These are phyloP conservation scores for Pseudoscleropodium purum DNA, from an alignment of 225 moss, liverwort and hornwort genomes.

Conservation along the genomic window DNA sequence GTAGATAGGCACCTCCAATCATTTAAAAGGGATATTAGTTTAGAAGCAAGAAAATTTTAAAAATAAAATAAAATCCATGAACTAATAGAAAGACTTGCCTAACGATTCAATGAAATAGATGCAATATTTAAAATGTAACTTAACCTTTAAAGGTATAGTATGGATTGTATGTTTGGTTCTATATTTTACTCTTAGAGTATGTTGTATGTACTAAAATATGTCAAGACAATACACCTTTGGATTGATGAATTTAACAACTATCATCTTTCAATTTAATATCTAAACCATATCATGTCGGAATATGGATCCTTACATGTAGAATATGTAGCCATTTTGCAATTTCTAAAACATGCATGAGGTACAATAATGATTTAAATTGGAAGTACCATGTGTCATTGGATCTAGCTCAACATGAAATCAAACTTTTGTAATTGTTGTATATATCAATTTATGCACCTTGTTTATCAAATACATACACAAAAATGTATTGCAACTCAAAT, in stretches of 20 bases:
- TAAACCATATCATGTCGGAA: neutral
- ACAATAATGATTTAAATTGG: neutral
- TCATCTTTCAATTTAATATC: neutral
- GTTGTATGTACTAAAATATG: neutral
- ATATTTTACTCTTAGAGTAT: neutral
- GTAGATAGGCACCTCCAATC: fast-evolving
- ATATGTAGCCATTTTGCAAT: neutral
- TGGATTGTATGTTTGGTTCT: fast-evolving
- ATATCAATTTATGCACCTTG: neutral
- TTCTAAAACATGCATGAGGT: neutral
- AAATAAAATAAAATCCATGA: neutral
- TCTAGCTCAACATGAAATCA: fast-evolving
- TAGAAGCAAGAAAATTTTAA: neutral
- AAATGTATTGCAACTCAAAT: neutral
- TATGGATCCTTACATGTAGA: fast-evolving
- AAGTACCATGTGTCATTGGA: neutral
- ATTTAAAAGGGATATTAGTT: neutral
- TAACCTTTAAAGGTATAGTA: neutral
- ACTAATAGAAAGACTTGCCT: neutral
- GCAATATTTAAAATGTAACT: neutral
- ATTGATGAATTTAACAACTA: neutral
- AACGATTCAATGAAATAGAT: no score
- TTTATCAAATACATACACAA: neutral
- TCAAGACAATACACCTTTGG: neutral
- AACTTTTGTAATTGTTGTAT: neutral